A percentile compares a stretch with the other conserved stretches of the same genome.
Conservation (phyloP, 1,284 basidiomycete genomes). For the Psilocybe mexicana region DNA sequence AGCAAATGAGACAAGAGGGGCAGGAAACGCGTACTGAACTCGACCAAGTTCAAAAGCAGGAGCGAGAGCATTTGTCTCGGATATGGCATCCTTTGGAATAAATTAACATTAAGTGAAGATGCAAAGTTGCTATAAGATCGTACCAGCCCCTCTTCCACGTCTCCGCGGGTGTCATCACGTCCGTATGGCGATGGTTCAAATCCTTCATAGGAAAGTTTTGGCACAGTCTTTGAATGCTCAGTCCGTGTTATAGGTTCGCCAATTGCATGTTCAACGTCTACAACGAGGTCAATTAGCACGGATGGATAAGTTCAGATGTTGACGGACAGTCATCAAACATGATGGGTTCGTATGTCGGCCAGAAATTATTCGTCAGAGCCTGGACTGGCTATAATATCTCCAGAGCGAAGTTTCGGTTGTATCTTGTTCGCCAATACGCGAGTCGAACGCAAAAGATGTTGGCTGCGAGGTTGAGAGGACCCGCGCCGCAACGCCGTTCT, state of each 20-base stretch:
- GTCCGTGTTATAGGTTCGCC: conserved; percentile 44
- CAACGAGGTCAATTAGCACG: conserved; percentile 12
- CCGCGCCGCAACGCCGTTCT: no score
- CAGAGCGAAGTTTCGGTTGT: no score
- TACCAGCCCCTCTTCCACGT: conserved; percentile 41
- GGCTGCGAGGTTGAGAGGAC: no score
- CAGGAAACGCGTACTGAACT: conserved; percentile 88
- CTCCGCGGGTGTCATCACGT: conserved; percentile 46
- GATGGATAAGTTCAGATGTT: conserved; percentile 3
- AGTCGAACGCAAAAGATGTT: no score
- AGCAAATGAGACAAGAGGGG: conserved; percentile 75
- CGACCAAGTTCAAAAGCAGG: conserved; percentile 84
- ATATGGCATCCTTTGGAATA: conserved; percentile 25
- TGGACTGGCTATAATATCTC: no score
- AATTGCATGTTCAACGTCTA: conserved; percentile 85
- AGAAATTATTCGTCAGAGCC: background rate
- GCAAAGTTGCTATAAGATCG: background rate
- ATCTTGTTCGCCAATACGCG: no score
- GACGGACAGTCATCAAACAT: conserved; percentile 87
- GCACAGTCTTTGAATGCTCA: conserved; percentile 41
- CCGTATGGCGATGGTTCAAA: conserved; percentile 76
- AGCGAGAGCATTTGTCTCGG: conserved; percentile 30
- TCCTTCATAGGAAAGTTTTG: conserved; percentile 78
- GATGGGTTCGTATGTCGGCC: background rate
- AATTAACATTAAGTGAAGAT: background rate